Evolutionary conservation across 2,329 filamentous ascomycete genomes (phyloP).

Genomic region (Colletotrichum echinochloae): DNA sequence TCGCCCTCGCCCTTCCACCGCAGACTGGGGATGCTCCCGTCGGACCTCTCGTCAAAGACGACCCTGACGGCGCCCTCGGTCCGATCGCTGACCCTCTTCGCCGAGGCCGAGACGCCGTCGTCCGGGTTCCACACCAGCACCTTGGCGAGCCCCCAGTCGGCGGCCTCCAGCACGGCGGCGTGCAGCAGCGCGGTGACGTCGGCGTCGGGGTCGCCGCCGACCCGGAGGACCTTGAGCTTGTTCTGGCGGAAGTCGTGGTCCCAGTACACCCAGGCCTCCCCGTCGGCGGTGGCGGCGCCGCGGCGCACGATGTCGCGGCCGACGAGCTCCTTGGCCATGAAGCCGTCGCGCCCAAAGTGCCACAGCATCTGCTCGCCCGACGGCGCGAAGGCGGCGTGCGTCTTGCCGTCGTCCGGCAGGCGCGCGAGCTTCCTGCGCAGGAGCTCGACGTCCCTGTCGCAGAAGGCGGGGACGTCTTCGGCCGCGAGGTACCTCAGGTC

Average conservation of each 20-base stretch:
- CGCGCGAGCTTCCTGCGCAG: constrained; percentile 41
- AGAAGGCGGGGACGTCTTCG: constrained; percentile 44
- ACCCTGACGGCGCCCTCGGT: constrained; percentile 50
- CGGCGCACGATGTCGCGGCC: constrained; percentile 37
- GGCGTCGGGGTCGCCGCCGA: constrained; percentile 44
- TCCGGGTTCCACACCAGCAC: constrained; percentile 54
- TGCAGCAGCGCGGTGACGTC: constrained; percentile 48
- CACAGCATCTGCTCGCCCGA: constrained; percentile 47
- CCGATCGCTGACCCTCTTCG: constrained; percentile 51
- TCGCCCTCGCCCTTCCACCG: constrained; percentile 50
- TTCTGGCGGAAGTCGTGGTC: constrained; percentile 50
- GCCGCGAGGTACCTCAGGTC: constrained; percentile 44
- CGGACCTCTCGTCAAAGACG: constrained; percentile 48
- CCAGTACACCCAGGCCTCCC: constrained; percentile 51
- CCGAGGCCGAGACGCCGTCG: constrained; percentile 46
- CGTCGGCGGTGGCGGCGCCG: constrained; percentile 45
- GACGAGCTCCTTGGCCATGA: constrained; percentile 45
- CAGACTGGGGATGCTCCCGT: constrained; percentile 50
- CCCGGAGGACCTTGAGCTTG: constrained; percentile 48
- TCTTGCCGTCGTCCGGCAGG: constrained; percentile 43
- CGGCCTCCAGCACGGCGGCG: constrained; percentile 51
- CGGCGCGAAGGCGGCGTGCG: constrained; percentile 51
- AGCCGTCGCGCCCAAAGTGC: constrained; percentile 49
- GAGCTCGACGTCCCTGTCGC: constrained; percentile 45
- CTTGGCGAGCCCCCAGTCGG: constrained; percentile 47